These are phyloP conservation scores for Malassezia restricta DNA, from an alignment of 1,284 basidiomycete species.

Conservation along the genomic window DNA sequence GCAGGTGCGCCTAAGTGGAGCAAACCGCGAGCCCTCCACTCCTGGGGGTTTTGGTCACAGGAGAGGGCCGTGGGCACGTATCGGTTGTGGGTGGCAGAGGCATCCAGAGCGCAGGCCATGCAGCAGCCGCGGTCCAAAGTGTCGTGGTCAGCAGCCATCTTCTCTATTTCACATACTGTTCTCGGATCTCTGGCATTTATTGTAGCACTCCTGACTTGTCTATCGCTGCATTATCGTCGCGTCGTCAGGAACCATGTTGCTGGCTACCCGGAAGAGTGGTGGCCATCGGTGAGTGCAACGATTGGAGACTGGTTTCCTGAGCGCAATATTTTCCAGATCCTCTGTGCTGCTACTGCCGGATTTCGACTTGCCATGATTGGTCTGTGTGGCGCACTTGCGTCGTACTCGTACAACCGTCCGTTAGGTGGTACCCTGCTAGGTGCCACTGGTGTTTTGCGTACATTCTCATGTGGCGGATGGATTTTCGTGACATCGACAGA, in stretches of 20 bases:
- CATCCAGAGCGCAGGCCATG: too few species aligned
- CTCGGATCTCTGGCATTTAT: conserved; percentile 62
- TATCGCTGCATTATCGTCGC: conserved; percentile 64
- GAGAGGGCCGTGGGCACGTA: too few species aligned
- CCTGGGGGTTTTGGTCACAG: too few species aligned
- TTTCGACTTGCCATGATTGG: conserved; percentile 68
- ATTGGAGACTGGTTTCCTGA: conserved; percentile 80
- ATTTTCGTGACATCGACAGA: conserved; percentile 74
- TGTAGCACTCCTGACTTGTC: conserved; percentile 59
- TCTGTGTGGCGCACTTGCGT: conserved; percentile 52
- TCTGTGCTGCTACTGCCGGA: conserved; percentile 62
- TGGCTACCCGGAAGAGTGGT: conserved; percentile 79
- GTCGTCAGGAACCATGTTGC: conserved; percentile 76
- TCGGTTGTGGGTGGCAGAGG: too few species aligned
- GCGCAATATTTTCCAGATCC: conserved; percentile 73
- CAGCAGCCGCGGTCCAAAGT: neutral
- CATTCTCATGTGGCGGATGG: conserved; percentile 78
- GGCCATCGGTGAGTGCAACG: conserved; percentile 80
- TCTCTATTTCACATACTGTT: conserved; percentile 55
- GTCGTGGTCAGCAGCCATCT: conserved; percentile 23
- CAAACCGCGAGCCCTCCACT: too few species aligned
- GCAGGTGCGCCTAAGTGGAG: too few species aligned
- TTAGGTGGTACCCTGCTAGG: conserved; percentile 48
- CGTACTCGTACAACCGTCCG: conserved; percentile 16
- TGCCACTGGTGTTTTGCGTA: conserved; percentile 60